Base-by-base conservation (phyloP, 2,329 filamentous ascomycete species). In the Alternaria gansuensis region DNA sequence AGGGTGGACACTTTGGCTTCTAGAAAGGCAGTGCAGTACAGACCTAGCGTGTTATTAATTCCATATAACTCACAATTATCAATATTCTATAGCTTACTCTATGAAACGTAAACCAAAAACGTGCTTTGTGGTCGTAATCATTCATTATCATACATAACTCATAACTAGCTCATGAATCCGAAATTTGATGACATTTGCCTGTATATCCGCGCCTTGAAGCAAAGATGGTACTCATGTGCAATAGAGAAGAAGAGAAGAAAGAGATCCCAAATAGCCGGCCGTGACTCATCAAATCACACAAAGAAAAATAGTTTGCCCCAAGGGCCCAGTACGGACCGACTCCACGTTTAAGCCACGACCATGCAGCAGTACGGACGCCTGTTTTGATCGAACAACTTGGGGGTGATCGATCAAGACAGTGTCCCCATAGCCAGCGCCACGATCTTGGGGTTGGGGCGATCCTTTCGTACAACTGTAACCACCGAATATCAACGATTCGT, bases 391-490 rank as follows among this genome's bases (percentile, higher is more conserved):
- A 51, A 13, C 5, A 17, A n/a, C 17, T 9, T 10, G 28, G 17
- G 29, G 28, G 3, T 11, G 14, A 24, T 6, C 7, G 8, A 41
- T 59, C 41, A 59, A 46, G 52, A 56, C 13, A 59, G 51, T 10
- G 57, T 29, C 9, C 57, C 57, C 57, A 59, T 59, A 51, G 57
- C 57, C 28, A 59, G 28, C 61, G 79, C 79, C 43, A 82, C 71
- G 44, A 80, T 64, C 68, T 79, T 81, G 23, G 79, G 77, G 58
- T 79, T 79, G 45, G 77, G 77, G 45, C 62, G 60, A 58, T 74
- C 72, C 61, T 67, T 70, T 64, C 73, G 73, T 63, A 66, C 48
- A 29, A 59, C 75, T 76, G 69, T 71, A 58, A 54, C 61, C 73
- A 70, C 65, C 51, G 62, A 61, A 68, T 72, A 73, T 79, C 75